These are phyloP conservation scores for Delitschia confertaspora DNA, from an alignment of 495 filamentous ascomycete genomes.

Conservation along the genomic window DNA sequence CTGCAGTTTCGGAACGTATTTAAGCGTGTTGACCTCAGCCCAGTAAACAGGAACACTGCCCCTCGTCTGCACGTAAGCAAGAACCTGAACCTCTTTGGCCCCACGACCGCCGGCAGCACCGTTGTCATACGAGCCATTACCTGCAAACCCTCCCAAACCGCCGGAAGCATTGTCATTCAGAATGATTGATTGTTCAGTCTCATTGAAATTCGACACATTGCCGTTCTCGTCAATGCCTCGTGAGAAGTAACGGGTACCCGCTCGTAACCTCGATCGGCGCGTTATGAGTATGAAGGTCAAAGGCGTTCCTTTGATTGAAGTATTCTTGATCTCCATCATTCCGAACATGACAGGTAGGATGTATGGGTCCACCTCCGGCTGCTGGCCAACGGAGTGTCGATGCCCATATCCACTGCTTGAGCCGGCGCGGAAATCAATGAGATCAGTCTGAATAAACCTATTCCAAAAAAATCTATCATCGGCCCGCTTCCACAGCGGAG, in stretches of 20 bases:
- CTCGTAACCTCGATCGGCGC: conserved; percentile 73
- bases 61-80: conserved; percentile 91
- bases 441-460: conserved; percentile 76
- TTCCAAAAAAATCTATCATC: conserved; percentile 99
- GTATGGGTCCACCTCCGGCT: conserved; percentile 77
- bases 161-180: conserved; percentile 64
- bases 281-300: conserved; percentile 83
- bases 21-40: conserved; percentile 85
- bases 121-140: conserved; percentile 63
- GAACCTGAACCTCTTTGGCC: conserved; percentile 70
- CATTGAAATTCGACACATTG: conserved; percentile 95
- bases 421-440: conserved; percentile 72
- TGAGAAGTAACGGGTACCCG: conserved; percentile 88
- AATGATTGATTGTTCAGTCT: conserved; percentile 86
- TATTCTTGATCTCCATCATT: conserved; percentile 78
- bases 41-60: conserved; percentile 92
- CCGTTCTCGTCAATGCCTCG: conserved; percentile 86
- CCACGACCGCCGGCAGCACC: conserved; percentile 49
- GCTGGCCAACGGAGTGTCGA: conserved; percentile 46
- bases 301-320: conserved; percentile 68
- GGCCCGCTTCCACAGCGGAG: conserved; percentile 81
- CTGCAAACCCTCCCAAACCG: conserved; percentile 71
- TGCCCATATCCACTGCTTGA: conserved; percentile 25
- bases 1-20: conserved; percentile 82
- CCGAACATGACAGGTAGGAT: conserved; percentile 93